A percentile compares a stretch with the other conserved stretches of the same genome.
Evolutionary conservation across 805 yeast genomes (phyloP).

Genomic region (Candida khao-thaluensis): DNA sequence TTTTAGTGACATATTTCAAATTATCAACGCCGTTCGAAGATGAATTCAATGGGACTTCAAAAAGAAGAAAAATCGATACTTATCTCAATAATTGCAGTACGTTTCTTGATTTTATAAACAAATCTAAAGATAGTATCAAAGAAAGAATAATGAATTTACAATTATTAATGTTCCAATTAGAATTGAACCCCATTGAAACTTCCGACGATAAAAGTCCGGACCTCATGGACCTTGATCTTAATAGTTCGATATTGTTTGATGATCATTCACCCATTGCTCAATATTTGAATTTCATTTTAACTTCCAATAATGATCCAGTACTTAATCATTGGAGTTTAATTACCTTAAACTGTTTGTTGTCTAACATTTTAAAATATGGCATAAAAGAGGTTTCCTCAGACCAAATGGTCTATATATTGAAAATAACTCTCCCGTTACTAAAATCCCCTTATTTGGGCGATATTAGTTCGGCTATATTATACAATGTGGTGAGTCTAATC

Average conservation of each 20-base stretch:
- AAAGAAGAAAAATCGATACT: slow-evolving; percentile 3
- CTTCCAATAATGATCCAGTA: background rate
- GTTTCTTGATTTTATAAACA: slow-evolving; percentile 1
- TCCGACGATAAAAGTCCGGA: background rate
- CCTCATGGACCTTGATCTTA: background rate
- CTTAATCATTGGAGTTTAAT: slow-evolving; percentile 10
- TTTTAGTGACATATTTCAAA: slow-evolving; percentile 31
- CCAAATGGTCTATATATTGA: background rate
- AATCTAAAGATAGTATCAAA: background rate
- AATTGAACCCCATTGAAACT: slow-evolving; percentile 1
- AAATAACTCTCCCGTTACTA: slow-evolving; percentile 10
- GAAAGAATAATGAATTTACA: background rate
- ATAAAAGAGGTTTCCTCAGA: background rate
- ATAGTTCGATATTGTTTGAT: background rate
- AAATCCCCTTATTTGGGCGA: slow-evolving; percentile 4
- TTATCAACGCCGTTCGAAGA: background rate
- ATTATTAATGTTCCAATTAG: slow-evolving; percentile 7
- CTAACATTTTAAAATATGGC: background rate
- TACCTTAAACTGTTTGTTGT: slow-evolving; percentile 10
- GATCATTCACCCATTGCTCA: background rate
- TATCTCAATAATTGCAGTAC: background rate
- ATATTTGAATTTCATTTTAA: background rate
- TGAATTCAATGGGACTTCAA: background rate
- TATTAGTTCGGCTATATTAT: background rate
- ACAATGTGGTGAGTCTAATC: background rate